A percentile compares a stretch with the other conserved stretches of the same genome.
Conservation (phyloP, 2,329 filamentous ascomycete species). For the Colletotrichum neosansevieriae region DNA sequence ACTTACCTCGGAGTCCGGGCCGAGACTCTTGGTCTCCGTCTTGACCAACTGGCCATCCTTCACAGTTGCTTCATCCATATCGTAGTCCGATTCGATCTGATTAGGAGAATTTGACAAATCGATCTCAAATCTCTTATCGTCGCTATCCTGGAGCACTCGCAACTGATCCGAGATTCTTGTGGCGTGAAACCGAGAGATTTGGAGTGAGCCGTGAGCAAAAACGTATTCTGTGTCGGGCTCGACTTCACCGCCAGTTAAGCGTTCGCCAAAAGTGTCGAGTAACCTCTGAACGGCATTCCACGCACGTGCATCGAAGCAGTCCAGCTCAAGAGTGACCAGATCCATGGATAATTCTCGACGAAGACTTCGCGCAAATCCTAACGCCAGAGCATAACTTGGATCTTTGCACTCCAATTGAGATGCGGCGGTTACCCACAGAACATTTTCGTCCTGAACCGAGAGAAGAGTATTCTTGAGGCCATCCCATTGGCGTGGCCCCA, state of each 20-base stretch:
- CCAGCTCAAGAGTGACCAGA: constrained; percentile 49
- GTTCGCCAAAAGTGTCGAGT: constrained; percentile 3
- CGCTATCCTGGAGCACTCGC: too few relatives aligned
- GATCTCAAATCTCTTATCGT: not conserved
- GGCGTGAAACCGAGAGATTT: constrained; percentile 43
- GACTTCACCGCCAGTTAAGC: not conserved
- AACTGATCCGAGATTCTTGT: constrained; percentile 13
- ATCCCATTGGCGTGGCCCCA: not conserved
- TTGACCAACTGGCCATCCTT: not conserved
- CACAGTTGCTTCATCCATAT: too few relatives aligned
- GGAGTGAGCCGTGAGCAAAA: constrained; percentile 44
- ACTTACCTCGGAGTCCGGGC: constrained; percentile 25
- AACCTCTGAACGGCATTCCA: constrained; percentile 9
- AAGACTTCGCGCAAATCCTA: constrained; percentile 48
- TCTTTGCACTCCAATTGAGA: constrained; percentile 45
- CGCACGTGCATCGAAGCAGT: constrained; percentile 28
- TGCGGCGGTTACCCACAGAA: constrained; percentile 50
- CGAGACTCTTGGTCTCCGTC: not conserved
- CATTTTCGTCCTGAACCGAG: constrained; percentile 26
- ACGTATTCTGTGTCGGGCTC: constrained; percentile 50
- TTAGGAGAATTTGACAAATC: not conserved
- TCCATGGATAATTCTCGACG: constrained; percentile 46
- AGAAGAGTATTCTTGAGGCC: constrained; percentile 16
- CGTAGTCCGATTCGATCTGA: too few relatives aligned
- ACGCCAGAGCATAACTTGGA: constrained; percentile 45